These are phyloP conservation scores for Vitis hybrid DNA, from an alignment of 177 flowering plant genomes.

Conservation along the genomic window DNA sequence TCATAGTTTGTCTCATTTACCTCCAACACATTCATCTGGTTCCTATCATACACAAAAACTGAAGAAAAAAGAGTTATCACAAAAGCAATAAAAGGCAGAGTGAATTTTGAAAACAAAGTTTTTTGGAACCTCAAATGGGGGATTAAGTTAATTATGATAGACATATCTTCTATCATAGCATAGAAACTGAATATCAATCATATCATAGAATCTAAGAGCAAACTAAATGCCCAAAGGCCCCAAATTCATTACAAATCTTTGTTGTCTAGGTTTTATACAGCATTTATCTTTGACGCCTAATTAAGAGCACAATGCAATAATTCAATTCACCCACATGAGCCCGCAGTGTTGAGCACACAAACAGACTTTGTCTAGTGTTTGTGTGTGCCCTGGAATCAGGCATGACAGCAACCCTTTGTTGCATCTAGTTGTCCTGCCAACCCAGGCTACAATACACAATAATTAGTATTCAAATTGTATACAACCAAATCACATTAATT, in stretches of 20 bases:
- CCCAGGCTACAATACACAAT: background rate
- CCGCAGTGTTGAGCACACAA: no score
- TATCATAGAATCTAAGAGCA: background rate
- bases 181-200: no score
- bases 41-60: conserved; percentile 80
- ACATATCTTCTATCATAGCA: background rate
- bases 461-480: background rate
- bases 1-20: conserved; percentile 74
- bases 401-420: background rate
- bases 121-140: no score
- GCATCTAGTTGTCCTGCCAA: background rate
- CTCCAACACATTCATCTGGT: conserved; percentile 63
- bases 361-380: background rate
- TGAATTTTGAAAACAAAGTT: no score
- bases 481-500: background rate
- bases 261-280: background rate
- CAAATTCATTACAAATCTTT: background rate
- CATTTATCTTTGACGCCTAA: background rate
- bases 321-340: background rate
- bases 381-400: background rate
- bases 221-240: background rate
- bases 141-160: no score
- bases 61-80: conserved; percentile 4
- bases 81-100: background rate
- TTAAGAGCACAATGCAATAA: background rate